phyloP scores from a whole-genome alignment of 768 basidiomycete species.

The Tylopilus rubrobrunneus region DNA sequence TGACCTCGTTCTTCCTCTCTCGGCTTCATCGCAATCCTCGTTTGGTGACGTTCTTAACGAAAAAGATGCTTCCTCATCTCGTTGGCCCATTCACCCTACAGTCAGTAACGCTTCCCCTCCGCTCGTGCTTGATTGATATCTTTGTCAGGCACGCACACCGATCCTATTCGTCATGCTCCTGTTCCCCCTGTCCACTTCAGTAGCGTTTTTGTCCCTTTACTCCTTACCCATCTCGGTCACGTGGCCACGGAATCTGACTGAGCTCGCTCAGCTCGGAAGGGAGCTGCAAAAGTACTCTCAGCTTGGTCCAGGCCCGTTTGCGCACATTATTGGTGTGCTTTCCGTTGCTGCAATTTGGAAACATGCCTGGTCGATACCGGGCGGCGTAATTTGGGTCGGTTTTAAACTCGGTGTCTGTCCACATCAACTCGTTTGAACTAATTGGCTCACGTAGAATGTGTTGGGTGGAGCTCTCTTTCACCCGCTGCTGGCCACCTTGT shows the following conservation, averaged over 20 bases:
- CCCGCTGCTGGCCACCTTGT: slow-evolving; percentile 73
- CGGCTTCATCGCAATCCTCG: slow-evolving; percentile 46
- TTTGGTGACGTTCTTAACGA: slow-evolving; percentile 43
- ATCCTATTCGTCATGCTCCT: slow-evolving; percentile 67
- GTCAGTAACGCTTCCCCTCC: slow-evolving; percentile 25
- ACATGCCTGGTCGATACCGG: slow-evolving; percentile 96
- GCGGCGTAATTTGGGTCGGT: slow-evolving; percentile 86
- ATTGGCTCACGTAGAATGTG: slow-evolving; percentile 62
- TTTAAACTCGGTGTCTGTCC: background rate
- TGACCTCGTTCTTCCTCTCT: slow-evolving; percentile 52
- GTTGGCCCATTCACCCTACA: slow-evolving; percentile 31
- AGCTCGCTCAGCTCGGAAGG: slow-evolving; percentile 69
- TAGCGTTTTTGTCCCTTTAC: slow-evolving; percentile 43
- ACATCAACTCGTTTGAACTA: slow-evolving; percentile 12
- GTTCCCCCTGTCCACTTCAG: slow-evolving; percentile 62
- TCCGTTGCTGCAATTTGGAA: slow-evolving; percentile 88
- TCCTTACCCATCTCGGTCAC: slow-evolving; percentile 68
- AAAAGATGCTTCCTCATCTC: slow-evolving; percentile 31
- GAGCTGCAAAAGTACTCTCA: slow-evolving; percentile 78
- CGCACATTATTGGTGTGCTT: slow-evolving; percentile 80
- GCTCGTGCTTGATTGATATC: slow-evolving; percentile 10
- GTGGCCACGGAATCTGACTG: slow-evolving; percentile 73
- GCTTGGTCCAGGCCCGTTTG: slow-evolving; percentile 56
- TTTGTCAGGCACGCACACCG: slow-evolving; percentile 48
- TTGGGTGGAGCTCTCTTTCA: slow-evolving; percentile 84